Conservation (phyloP, 116 monocot genomes). For the Zostera marina region DNA sequence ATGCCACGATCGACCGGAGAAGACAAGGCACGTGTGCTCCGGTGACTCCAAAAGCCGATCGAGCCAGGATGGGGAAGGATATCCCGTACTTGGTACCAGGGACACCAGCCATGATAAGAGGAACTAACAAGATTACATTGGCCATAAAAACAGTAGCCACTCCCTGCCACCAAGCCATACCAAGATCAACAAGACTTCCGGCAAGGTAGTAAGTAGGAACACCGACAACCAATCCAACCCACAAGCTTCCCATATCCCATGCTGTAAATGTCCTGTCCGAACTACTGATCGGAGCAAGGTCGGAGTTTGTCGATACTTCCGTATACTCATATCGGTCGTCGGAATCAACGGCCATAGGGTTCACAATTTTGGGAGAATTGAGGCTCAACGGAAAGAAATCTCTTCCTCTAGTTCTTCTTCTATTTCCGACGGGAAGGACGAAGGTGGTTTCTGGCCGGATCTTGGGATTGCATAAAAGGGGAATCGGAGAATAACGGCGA, state of each 20-base stretch:
- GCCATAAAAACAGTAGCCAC: slow-evolving; percentile 56
- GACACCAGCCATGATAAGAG: slow-evolving; percentile 53
- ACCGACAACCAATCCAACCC: slow-evolving; percentile 86
- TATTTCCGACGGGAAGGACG: not conserved
- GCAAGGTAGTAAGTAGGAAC: slow-evolving; percentile 97
- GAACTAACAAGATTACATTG: slow-evolving; percentile 49
- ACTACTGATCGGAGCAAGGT: slow-evolving; percentile 45
- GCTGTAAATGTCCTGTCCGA: slow-evolving; percentile 44
- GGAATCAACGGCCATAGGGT: not conserved
- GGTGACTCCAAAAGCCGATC: slow-evolving; percentile 60
- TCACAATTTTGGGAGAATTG: not conserved
- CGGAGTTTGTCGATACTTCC: slow-evolving; percentile 12
- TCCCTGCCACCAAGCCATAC: slow-evolving; percentile 95
- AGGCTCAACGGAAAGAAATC: not conserved
- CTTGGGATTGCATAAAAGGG: not conserved
- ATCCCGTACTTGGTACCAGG: slow-evolving; percentile 62
- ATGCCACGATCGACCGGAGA: slow-evolving; percentile 71
- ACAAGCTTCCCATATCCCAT: slow-evolving; percentile 62
- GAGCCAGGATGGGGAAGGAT: slow-evolving; percentile 82
- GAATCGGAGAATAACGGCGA: not conserved
- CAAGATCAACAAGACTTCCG: slow-evolving; percentile 82
- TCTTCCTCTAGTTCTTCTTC: not conserved
- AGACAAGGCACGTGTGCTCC: slow-evolving; percentile 72
- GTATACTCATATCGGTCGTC: not conserved
- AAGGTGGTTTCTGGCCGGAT: not conserved